A percentile compares a stretch with the other conserved stretches of the same genome.
Conservation (phyloP, 306 rosid genomes). For the Lathyrus aphaca region DNA sequence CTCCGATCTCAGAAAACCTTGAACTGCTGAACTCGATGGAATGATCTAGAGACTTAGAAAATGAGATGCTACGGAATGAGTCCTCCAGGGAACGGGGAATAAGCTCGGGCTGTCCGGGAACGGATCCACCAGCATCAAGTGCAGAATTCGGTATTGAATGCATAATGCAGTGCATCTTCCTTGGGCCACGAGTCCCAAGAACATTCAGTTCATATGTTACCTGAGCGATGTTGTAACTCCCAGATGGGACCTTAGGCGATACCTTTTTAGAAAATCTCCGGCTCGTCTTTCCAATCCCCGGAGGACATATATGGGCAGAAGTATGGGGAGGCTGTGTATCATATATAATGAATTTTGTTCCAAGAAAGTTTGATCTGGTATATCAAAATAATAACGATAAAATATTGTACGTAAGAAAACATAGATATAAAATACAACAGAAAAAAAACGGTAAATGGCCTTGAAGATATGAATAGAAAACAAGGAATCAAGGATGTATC, state of each 20-base stretch:
- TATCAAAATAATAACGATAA: conserved; percentile 32
- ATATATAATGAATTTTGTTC: conserved; percentile 82
- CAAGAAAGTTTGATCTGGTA: conserved; percentile 91
- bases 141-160: conserved; percentile 83
- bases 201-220: conserved; percentile 87
- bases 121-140: conserved; percentile 69
- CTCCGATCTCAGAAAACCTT: conserved; percentile 71
- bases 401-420: background rate
- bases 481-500: background rate
- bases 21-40: conserved; percentile 79
- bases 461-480: conserved; percentile 7
- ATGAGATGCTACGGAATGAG: conserved; percentile 74
- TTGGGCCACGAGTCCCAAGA: conserved; percentile 90
- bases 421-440: conserved; percentile 4
- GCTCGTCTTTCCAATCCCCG: conserved; percentile 73
- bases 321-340: conserved; percentile 83
- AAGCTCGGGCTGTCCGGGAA: conserved; percentile 81
- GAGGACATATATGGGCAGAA: conserved; percentile 61
- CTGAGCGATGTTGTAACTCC: conserved; percentile 91
- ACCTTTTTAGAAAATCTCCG: conserved; percentile 91
- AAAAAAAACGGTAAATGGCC: background rate
- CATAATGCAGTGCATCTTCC: conserved; percentile 93
- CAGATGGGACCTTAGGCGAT: conserved; percentile 90
- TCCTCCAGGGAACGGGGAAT: conserved; percentile 68
- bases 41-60: conserved; percentile 69